Base-by-base conservation (phyloP, 2,329 filamentous ascomycete species). In the Macrophomina phaseolina region DNA sequence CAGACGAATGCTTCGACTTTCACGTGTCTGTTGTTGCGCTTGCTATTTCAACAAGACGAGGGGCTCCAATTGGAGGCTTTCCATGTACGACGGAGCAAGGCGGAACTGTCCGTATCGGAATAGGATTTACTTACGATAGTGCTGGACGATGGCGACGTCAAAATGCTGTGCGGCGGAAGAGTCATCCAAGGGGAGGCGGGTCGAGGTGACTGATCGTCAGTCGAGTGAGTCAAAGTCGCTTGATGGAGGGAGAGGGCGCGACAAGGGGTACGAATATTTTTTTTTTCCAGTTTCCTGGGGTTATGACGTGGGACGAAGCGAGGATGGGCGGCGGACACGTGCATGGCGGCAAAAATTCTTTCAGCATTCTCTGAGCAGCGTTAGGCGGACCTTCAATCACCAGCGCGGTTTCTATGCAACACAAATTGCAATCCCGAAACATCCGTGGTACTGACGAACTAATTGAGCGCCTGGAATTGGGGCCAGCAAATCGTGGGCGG, bases 401-500 rank as follows among this genome's bases (percentile, higher is more conserved):
- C 38, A 48, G 45, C 45, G 46, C 45, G 58, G 5, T 5, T 11
- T 6, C 58, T 36, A 32, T 30, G 48, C 34, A 45, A 32, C 45
- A 32, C 58, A 49, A 49, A 49, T 49, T 49, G 45, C 58, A 28
- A 45, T n/a, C 32, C 42, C 58, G 45, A 36, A 38, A 30, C 45
- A 48, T 49, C 58, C 45, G 55, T 12, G 28, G 52, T 36, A 40
- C 36, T 40, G 40, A 61, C 56, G 14, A 34, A 32, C 42, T 9
- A 14, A 48, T 28, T 16, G 40, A 36, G 32, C 42, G 16, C 16
- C 23, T 45, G 18, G 14, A 28, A 16, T 36, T 18, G 52, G 18
- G 18, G 11, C 42, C 48, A 60, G 53, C 64, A 66, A 66, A 66
- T 66, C 49, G 64, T 46, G 51, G 53, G 53, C 64, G 49, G 64